Evolutionary conservation across 495 filamentous ascomycete species (phyloP), one percentile per base, ranked within the genome.

Genomic region (Penicillium bovifimosum): DNA sequence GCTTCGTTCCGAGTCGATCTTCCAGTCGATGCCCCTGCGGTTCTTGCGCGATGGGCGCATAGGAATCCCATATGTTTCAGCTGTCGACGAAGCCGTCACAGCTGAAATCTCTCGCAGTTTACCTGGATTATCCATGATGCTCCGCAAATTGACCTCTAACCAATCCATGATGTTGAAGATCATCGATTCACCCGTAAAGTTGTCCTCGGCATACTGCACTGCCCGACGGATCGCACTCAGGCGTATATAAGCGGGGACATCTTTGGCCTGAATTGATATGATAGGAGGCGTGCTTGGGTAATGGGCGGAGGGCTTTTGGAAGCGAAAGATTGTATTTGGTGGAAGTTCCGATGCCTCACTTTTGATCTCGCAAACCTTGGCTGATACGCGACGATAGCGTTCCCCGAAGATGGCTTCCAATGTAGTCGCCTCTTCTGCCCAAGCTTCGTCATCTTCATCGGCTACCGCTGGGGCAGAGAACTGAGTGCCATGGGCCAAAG

Each of bases 81-180:
- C 14, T 3, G 62, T 45, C 6, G 63, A 20, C 76, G 63, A 61
- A n/a, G 66, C 61, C 17, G 64, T 63, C 10, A 75, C 88, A 14
- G 84, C 77, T 8, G 90, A 83, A 28, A 98, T 87, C 44, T 95
- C 91, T 31, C 86, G 77, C 33, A 98, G 77, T 46, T 75, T 83
- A 2, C 91, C 93, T 1, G 93, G 95, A 39, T 82, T 81, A 49
- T 90, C 81, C 35, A 96, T 81, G 45, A 97, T 90, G 5, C 66
- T 58, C 33, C 83, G 80, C 40, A 96, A 79, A 46, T 91, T 81
- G 24, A 81, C 74, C 61, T 97, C 91, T 10, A 96, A 65, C 90
- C 91, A 98, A 67, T 95, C 90, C 13, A 92, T 71, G 26, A 96
- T 77, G 47, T 88, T 87, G 67, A 90, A 98, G 9, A 96, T 79